These are phyloP conservation scores for Fusarium torreyae DNA, from an alignment of 2,329 filamentous ascomycete genomes.

Conservation along the genomic window DNA sequence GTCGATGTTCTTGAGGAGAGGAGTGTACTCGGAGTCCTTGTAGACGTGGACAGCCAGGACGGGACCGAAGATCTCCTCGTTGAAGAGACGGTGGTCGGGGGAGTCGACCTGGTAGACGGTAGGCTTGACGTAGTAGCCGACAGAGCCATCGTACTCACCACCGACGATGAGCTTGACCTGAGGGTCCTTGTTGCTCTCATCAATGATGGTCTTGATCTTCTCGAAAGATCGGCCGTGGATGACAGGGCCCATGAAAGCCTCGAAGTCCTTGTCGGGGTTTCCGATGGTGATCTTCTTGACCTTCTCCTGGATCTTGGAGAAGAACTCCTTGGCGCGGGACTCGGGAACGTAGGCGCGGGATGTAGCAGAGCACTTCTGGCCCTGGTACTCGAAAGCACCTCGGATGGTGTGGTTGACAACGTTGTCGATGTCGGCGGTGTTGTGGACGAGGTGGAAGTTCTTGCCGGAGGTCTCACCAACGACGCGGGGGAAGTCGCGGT, in stretches of 20 bases:
- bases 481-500: slow-evolving; percentile 87
- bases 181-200: slow-evolving; percentile 81
- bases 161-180: slow-evolving; percentile 81
- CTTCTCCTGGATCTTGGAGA: slow-evolving; percentile 74
- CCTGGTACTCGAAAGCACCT: slow-evolving; percentile 90
- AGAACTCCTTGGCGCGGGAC: slow-evolving; percentile 81
- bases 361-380: slow-evolving; percentile 91
- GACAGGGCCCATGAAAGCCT: slow-evolving; percentile 85
- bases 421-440: slow-evolving; percentile 81
- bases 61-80: slow-evolving; percentile 86
- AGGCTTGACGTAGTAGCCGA: slow-evolving; percentile 87
- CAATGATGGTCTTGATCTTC: slow-evolving; percentile 82
- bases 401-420: slow-evolving; percentile 88
- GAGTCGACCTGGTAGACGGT: slow-evolving; percentile 84
- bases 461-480: slow-evolving; percentile 94
- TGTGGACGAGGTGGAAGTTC: slow-evolving; percentile 91
- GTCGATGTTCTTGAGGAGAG: slow-evolving; percentile 57
- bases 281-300: slow-evolving; percentile 80
- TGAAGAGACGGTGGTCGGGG: slow-evolving; percentile 80
- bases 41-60: slow-evolving; percentile 83
- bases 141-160: slow-evolving; percentile 81
- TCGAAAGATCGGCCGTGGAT: slow-evolving; percentile 87
- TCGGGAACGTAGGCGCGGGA: slow-evolving; percentile 85
- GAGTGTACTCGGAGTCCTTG: slow-evolving; percentile 70
- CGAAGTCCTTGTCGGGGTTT: slow-evolving; percentile 76